Conservation (phyloP, 345 rosid species). For the Sisymbrium altissimum region DNA sequence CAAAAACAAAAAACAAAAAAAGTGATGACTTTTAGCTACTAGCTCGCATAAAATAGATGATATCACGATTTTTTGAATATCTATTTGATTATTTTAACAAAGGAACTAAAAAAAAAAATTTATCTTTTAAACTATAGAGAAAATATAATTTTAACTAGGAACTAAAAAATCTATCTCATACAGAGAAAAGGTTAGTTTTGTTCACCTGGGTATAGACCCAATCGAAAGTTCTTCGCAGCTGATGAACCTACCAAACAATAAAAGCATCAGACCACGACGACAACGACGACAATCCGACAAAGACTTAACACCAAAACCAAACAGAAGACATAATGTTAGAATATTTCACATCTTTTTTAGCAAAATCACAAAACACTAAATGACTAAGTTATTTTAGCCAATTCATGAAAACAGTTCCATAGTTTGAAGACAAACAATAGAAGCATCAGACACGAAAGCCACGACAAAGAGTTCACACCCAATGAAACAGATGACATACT, state of each 20-base stretch:
- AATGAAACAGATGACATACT: background rate
- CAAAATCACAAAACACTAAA: background rate
- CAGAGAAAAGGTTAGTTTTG: background rate
- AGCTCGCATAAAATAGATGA: background rate
- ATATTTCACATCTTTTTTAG: background rate
- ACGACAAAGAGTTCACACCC: background rate
- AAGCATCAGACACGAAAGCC: constrained; percentile 30
- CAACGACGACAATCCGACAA: constrained; percentile 10
- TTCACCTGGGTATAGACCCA: constrained; percentile 75
- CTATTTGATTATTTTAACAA: background rate
- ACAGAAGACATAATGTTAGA: background rate
- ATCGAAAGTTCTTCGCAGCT: constrained; percentile 75
- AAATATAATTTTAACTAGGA: background rate
- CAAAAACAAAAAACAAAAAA: background rate
- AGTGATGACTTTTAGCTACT: background rate
- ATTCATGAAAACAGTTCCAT: too few relatives aligned
- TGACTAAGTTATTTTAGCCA: too few relatives aligned
- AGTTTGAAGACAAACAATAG: constrained; percentile 21
- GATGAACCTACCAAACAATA: constrained; percentile 55
- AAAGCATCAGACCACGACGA: constrained; percentile 34
- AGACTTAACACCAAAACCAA: background rate
- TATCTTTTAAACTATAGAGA: too few relatives aligned
- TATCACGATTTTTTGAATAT: background rate
- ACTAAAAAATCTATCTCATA: background rate
- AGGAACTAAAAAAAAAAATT: background rate